These are phyloP conservation scores for Plasmodium gonderi DNA, from an alignment of 169 alveolate genomes.

Conservation along the genomic window DNA sequence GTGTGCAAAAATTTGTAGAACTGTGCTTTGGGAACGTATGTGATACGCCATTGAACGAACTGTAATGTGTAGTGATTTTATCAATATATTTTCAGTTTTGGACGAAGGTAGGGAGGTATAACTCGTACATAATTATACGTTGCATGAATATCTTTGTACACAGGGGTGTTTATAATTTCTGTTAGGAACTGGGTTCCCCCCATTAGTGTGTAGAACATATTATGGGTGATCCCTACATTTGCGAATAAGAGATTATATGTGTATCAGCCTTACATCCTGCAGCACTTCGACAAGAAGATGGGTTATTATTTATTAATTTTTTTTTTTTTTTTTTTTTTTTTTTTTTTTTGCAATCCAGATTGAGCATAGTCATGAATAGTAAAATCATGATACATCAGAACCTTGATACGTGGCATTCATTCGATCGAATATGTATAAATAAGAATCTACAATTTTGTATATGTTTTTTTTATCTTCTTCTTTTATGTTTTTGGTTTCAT, in stretches of 20 bases:
- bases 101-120: too few relatives aligned
- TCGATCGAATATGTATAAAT: constrained; percentile 22
- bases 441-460: constrained; percentile 30
- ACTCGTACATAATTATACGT: not conserved
- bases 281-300: too few relatives aligned
- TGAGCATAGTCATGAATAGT: too few relatives aligned
- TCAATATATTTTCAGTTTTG: too few relatives aligned
- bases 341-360: too few relatives aligned
- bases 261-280: too few relatives aligned
- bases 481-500: constrained; percentile 12
- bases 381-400: not conserved
- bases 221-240: not conserved
- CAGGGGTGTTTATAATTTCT: not conserved
- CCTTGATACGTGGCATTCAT: constrained; percentile 24
- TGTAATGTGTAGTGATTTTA: too few relatives aligned
- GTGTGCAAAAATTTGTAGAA: not conserved
- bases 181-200: not conserved
- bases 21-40: not conserved
- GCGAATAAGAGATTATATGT: too few relatives aligned
- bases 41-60: not conserved
- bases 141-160: too few relatives aligned
- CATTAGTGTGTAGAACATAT: not conserved
- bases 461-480: constrained; percentile 43
- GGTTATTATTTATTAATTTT: too few relatives aligned
- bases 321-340: too few relatives aligned